Base-by-base conservation (phyloP, 208 protist genomes). In the Endotrypanum monterogeii region DNA sequence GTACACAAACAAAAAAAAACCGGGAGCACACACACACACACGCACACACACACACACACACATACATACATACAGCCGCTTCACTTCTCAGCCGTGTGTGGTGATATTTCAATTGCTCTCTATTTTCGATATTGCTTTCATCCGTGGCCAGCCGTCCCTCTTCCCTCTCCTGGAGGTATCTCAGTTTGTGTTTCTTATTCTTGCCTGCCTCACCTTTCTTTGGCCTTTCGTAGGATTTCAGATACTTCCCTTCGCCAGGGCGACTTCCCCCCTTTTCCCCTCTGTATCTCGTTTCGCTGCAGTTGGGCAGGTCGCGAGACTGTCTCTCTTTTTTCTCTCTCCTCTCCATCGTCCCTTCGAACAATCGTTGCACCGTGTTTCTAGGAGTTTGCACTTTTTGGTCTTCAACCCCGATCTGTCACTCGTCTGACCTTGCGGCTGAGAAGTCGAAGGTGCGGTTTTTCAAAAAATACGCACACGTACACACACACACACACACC, bases 401-500 rank as follows among this genome's bases (percentile, higher is more conserved):
- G 41, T 58, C n/a, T 67, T 55, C 32, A 25, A 30, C 51, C 30
- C 50, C 18, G 1, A 23, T 54, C 48, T 39, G 20, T 70, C 63
- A 8, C 46, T n/a, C 30, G 18, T 70, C 52, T 9, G 65, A 25
- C 65, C 55, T 65, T 65, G 35, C 20, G 37, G 32, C 60, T n/a
- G 60, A 48, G 20, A 11, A 60, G 54, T 12, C 46, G 16, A 56
- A 25, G 54, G 30, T 55, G 23, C 20, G 56, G 3, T 48, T 25
- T 12, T 25, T 48, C 20, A 68, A 50, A 9, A 32, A 4, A 56
- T 35, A 37, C 20, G 71, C 62, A 76, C 67, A 65, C 69, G 32
- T 28, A 73, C 37, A 76, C 73, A 71, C 32, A 63, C 8, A 67
- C 9, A 57, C 54, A 79, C 16, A 50, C 7, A 12, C 35, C 23